phyloP scores from a whole-genome alignment of 2,329 filamentous ascomycete genomes.

The Nothophoma quercina region DNA sequence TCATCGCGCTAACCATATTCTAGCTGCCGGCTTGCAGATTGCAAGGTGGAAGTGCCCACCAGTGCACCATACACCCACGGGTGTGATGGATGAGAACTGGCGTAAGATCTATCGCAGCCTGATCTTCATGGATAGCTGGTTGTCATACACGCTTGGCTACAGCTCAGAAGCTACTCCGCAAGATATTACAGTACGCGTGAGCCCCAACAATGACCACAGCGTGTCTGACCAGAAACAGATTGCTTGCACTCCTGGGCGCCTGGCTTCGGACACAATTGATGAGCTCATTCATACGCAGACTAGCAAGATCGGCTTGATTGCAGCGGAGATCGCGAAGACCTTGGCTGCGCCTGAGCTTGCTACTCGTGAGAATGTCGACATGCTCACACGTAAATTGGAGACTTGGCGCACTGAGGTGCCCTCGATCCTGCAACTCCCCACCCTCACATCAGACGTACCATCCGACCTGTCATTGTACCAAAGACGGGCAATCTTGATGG shows the following conservation, averaged over 20 bases:
- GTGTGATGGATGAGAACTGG: constrained; percentile 27
- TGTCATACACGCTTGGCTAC: constrained; percentile 50
- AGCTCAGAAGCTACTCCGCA: constrained; percentile 38
- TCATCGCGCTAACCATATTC: constrained; percentile 1
- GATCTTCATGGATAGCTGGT: constrained; percentile 51
- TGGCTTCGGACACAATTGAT: constrained; percentile 29
- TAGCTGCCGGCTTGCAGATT: constrained; percentile 48
- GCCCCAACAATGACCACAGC: not conserved
- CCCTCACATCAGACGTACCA: constrained; percentile 35
- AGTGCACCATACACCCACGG: constrained; percentile 4
- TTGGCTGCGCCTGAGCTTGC: constrained; percentile 40
- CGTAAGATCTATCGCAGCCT: constrained; percentile 44
- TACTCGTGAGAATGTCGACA: constrained; percentile 39
- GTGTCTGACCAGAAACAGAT: constrained; percentile 32
- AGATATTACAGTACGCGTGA: constrained; percentile 38
- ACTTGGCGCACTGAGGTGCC: constrained; percentile 46
- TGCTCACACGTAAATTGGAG: constrained; percentile 44
- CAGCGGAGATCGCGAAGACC: constrained; percentile 46
- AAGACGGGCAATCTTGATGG: constrained; percentile 46
- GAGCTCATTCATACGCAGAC: constrained; percentile 46
- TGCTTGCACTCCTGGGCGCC: constrained; percentile 26
- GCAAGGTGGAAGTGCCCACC: constrained; percentile 43
- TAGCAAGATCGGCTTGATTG: constrained; percentile 46
- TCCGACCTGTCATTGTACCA: constrained; percentile 41
- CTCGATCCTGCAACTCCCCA: constrained; percentile 38